Evolutionary conservation across 2,329 filamentous ascomycete species (phyloP).

Genomic region (Gnomoniopsis sp.): DNA sequence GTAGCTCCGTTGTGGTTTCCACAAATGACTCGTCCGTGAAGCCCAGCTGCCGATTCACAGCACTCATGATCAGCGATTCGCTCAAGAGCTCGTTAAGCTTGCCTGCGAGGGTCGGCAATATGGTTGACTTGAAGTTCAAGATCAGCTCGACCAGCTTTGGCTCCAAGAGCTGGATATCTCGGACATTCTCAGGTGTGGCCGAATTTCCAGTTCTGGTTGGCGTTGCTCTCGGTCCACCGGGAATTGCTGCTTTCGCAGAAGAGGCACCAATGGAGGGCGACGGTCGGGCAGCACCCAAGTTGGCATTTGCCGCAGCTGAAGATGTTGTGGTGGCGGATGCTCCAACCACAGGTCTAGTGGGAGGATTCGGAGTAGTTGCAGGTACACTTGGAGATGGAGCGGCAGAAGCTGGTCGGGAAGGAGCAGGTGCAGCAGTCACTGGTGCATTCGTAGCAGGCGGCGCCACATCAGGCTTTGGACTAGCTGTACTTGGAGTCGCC

Average conservation of each 20-base stretch:
- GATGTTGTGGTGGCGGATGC: background rate
- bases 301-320: background rate
- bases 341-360: background rate
- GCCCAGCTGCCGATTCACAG: conserved; percentile 48
- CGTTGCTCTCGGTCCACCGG: conserved; percentile 2
- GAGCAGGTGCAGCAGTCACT: background rate
- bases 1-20: conserved; percentile 22
- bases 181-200: background rate
- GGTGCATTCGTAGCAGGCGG: background rate
- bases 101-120: conserved; percentile 37
- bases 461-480: background rate
- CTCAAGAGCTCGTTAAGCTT: conserved; percentile 39
- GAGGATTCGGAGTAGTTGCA: background rate
- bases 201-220: conserved; percentile 6
- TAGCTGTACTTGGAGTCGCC: background rate
- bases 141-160: conserved; percentile 40
- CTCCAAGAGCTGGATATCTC: conserved; percentile 24
- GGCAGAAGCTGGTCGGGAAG: background rate
- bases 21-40: conserved; percentile 40
- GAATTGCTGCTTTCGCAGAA: background rate
- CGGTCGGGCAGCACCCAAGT: background rate
- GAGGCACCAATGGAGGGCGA: background rate
- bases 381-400: background rate
- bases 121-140: conserved; percentile 43
- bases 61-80: conserved; percentile 46